Conservation (phyloP, 1,139 yeast species). For the Cylindricascospora bacillispora region DNA sequence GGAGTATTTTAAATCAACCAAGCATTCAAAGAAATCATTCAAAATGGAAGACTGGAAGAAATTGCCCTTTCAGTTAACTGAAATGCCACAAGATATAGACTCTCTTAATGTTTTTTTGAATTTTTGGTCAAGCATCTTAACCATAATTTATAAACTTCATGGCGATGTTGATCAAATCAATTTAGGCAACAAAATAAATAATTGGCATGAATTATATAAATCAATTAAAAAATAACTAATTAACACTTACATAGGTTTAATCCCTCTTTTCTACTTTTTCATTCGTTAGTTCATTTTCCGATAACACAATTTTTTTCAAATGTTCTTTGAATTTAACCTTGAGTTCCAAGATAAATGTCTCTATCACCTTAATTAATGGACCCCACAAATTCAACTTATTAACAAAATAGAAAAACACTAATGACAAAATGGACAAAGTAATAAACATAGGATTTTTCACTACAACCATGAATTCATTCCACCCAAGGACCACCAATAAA, state of each 20-base stretch:
- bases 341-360: conserved; percentile 46
- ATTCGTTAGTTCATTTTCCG: conserved; percentile 37
- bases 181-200: too few relatives aligned
- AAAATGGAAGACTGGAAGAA: conserved; percentile 20
- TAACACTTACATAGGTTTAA: too few relatives aligned
- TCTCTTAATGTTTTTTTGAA: conserved; percentile 32
- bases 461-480: conserved; percentile 92
- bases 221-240: too few relatives aligned
- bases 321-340: conserved; percentile 45
- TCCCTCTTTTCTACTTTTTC: conserved; percentile 31
- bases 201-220: too few relatives aligned
- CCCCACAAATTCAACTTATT: conserved; percentile 63
- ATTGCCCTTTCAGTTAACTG: conserved; percentile 16
- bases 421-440: conserved; percentile 39
- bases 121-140: conserved; percentile 43
- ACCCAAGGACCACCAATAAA: conserved; percentile 65
- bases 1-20: conserved; percentile 28
- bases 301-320: conserved; percentile 29
- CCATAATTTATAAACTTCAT: too few relatives aligned
- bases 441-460: conserved; percentile 72
- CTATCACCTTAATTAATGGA: conserved; percentile 53
- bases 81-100: conserved; percentile 23
- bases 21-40: conserved; percentile 6
- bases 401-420: conserved; percentile 54
- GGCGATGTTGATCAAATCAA: too few relatives aligned